phyloP scores from a whole-genome alignment of 768 basidiomycete species.

The Tulasnella sp. region DNA sequence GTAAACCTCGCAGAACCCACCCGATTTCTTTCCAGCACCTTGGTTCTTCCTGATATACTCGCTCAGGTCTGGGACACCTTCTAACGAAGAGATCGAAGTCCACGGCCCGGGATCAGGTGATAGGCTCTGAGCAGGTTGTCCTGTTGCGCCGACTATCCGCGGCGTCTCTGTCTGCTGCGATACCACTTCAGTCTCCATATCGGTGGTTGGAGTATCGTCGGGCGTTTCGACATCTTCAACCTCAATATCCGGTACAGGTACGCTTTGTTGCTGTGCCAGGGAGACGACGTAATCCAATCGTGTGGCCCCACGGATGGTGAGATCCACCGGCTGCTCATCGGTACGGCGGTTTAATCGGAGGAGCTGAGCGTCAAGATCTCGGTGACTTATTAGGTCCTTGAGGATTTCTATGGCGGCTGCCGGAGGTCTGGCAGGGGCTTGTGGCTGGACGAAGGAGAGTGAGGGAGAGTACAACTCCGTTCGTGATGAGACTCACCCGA shows the following conservation, averaged over 20 bases:
- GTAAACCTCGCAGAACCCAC: slow-evolving; percentile 13
- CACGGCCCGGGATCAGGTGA: background rate
- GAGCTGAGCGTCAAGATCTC: slow-evolving; percentile 8
- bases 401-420: background rate
- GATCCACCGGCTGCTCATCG: background rate
- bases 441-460: background rate
- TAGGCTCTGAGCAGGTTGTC: background rate
- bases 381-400: slow-evolving; percentile 5
- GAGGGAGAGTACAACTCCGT: background rate
- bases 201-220: background rate
- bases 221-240: background rate
- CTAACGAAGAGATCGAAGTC: background rate
- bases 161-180: background rate
- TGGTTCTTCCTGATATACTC: background rate
- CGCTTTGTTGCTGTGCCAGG: slow-evolving; percentile 1
- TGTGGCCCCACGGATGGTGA: background rate
- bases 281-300: background rate
- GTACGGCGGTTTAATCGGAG: background rate
- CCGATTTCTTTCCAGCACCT: background rate
- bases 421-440: background rate
- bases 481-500: background rate
- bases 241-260: background rate
- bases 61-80: slow-evolving; percentile 3
- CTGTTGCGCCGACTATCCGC: background rate
- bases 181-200: background rate